A percentile compares a stretch with the other conserved stretches of the same genome.
Evolutionary conservation across 225 moss, liverwort and hornwort species (phyloP).

Genomic region (Lunularia cruciata): DNA sequence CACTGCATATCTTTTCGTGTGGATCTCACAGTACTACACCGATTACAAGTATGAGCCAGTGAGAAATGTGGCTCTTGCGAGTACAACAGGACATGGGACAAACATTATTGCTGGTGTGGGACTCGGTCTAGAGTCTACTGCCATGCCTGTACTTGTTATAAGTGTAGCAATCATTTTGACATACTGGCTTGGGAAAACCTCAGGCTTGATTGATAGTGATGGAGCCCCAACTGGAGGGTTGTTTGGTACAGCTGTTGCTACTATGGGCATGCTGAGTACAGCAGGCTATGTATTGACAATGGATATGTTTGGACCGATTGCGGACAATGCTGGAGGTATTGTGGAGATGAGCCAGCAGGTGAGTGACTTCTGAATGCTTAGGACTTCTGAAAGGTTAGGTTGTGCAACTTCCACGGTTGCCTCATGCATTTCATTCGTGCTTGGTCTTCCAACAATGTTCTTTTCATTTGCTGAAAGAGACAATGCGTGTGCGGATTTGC

Average conservation of each 20-base stretch:
- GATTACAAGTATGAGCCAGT: slow-evolving; percentile 99
- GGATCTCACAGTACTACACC: slow-evolving; percentile 98
- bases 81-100: slow-evolving; percentile 97
- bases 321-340: slow-evolving; percentile 96
- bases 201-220: slow-evolving; percentile 77
- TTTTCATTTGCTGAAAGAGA: neutral
- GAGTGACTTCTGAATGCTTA: too few species aligned
- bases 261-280: slow-evolving; percentile 99
- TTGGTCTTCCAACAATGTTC: neutral
- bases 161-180: slow-evolving; percentile 78
- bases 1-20: slow-evolving; percentile 91
- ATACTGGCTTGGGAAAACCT: slow-evolving; percentile 95
- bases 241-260: slow-evolving; percentile 96
- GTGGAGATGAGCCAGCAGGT: slow-evolving; percentile 99
- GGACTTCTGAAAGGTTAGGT: too few species aligned
- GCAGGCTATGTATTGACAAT: slow-evolving; percentile 96
- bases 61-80: slow-evolving; percentile 83
- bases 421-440: neutral
- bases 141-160: slow-evolving; percentile 87
- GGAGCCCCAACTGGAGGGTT: slow-evolving; percentile 78
- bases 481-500: slow-evolving; percentile 36
- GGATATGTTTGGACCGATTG: slow-evolving; percentile 99
- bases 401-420: neutral
- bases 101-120: slow-evolving; percentile 97
- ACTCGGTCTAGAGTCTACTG: slow-evolving; percentile 90